Evolutionary conservation across 257 asterid species (phyloP).

Genomic region (Solanum ossicruentum): DNA sequence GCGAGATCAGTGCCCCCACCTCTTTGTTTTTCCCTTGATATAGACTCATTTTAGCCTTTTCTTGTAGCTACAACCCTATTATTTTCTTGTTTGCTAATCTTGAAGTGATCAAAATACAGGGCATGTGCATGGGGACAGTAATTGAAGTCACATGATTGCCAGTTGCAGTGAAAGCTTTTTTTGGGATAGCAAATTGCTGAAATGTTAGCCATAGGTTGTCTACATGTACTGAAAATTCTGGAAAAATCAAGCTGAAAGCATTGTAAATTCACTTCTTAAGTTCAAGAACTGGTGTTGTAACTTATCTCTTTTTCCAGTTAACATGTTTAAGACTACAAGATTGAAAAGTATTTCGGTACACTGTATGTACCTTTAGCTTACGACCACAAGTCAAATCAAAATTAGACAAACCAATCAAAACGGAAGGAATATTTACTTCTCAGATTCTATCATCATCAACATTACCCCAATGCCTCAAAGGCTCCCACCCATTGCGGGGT

Average conservation of each 20-base stretch:
- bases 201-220: neutral
- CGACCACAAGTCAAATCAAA: neutral
- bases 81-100: neutral
- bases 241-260: neutral
- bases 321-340: neutral
- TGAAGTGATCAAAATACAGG: neutral
- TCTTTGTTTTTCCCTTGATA: neutral
- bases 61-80: neutral
- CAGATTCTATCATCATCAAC: neutral
- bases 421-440: neutral
- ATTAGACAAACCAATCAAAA: neutral
- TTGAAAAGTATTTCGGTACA: neutral
- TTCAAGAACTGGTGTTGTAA: neutral
- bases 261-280: neutral
- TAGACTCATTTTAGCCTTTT: neutral
- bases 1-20: neutral
- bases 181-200: neutral
- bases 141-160: neutral
- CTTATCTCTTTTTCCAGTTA: neutral
- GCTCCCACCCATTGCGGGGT: too few relatives aligned
- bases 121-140: conserved; percentile 14
- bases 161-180: neutral
- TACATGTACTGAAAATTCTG: neutral
- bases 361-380: neutral
- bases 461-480: too few relatives aligned